Conservation (phyloP, 1,284 basidiomycete species). For the Rhizopogon parksii region DNA sequence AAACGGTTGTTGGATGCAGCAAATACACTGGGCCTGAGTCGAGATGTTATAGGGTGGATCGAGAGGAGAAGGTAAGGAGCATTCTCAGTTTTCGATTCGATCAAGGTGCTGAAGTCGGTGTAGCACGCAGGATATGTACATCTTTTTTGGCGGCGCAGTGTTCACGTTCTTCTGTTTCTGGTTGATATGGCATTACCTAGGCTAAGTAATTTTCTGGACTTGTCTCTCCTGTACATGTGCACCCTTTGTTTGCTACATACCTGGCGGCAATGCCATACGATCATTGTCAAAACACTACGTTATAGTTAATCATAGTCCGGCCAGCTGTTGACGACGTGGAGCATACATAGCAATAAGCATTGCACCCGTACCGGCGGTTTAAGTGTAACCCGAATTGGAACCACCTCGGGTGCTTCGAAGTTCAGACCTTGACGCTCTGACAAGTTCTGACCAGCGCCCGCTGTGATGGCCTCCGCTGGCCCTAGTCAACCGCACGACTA, state of each 20-base stretch:
- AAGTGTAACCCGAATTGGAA: no score
- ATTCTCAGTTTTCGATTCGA: slow-evolving; percentile 1
- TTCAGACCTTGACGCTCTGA: no score
- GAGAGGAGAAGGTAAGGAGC: slow-evolving; percentile 72
- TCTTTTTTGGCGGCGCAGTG: slow-evolving; percentile 78
- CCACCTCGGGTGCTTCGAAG: no score
- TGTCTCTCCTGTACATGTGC: slow-evolving; percentile 1
- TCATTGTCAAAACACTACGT: no score
- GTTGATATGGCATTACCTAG: slow-evolving; percentile 84
- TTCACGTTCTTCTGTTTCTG: slow-evolving; percentile 89
- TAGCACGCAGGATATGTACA: slow-evolving; percentile 90
- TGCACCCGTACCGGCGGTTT: no score
- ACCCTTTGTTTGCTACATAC: no score
- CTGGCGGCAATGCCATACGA: no score
- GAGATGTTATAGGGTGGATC: slow-evolving; percentile 93
- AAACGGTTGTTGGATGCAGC: slow-evolving; percentile 78
- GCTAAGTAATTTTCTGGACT: slow-evolving; percentile 36
- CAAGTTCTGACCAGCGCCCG: not conserved
- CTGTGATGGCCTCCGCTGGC: not conserved
- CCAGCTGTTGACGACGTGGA: no score
- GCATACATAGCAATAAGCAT: no score
- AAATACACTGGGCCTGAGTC: slow-evolving; percentile 86
- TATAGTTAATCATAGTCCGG: no score
- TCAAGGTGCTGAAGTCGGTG: slow-evolving; percentile 13
- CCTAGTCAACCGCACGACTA: slow-evolving; percentile 46